These are phyloP conservation scores for Fusarium coffeatum DNA, from an alignment of 2,329 filamentous ascomycete genomes.

Conservation along the genomic window DNA sequence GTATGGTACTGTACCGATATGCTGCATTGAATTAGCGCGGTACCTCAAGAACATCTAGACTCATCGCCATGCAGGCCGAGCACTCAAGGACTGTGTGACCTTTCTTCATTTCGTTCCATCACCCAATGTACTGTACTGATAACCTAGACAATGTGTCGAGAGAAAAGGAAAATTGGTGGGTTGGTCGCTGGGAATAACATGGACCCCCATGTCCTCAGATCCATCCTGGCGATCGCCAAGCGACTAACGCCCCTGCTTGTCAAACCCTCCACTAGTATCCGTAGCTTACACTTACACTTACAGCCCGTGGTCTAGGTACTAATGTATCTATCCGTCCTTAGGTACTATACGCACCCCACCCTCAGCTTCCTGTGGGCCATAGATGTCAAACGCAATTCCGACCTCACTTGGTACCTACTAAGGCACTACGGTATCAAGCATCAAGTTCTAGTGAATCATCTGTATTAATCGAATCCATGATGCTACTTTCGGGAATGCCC, in stretches of 20 bases:
- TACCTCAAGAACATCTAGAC: background rate
- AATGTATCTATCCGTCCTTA: background rate
- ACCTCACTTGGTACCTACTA: constrained; percentile 5
- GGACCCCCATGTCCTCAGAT: background rate
- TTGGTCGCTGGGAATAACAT: background rate
- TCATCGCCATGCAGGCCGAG: background rate
- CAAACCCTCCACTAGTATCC: background rate
- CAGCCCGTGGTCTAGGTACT: no score
- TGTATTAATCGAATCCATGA: background rate
- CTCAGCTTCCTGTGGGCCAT: background rate
- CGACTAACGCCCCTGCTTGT: background rate
- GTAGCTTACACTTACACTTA: background rate
- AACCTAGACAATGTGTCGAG: background rate
- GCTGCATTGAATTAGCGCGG: background rate
- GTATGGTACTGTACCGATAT: background rate
- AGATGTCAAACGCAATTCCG: constrained; percentile 13
- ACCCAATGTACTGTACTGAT: background rate
- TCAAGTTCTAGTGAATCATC: background rate
- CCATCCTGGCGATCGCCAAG: constrained; percentile 6
- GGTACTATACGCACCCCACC: no score
- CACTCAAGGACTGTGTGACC: background rate
- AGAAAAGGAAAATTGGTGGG: background rate
- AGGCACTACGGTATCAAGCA: background rate
- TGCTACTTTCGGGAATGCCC: background rate
- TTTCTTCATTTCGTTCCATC: background rate